phyloP scores from a whole-genome alignment of 371 early-diverging fungal genomes.

The Massospora cicadina region DNA sequence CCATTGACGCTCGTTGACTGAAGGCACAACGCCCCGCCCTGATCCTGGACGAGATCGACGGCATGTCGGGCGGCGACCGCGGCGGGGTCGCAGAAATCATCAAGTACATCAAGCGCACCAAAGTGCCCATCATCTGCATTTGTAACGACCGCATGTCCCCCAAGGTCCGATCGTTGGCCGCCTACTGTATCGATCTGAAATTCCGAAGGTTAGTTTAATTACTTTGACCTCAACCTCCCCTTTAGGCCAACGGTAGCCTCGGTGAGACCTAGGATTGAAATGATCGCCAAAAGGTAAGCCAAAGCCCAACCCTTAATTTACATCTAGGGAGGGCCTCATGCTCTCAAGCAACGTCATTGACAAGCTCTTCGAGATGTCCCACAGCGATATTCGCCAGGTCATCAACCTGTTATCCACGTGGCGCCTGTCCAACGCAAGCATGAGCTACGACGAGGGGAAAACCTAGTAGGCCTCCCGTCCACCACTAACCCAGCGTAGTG shows the following conservation, averaged over 20 bases:
- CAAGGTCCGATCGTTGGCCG: constrained; percentile 80
- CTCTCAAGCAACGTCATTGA: constrained; percentile 70
- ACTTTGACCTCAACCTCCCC: constrained; percentile 2
- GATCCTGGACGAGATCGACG: constrained; percentile 99
- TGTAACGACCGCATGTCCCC: constrained; percentile 90
- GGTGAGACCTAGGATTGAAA: constrained; percentile 55
- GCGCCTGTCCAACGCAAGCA: constrained; percentile 33
- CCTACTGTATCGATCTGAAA: constrained; percentile 74
- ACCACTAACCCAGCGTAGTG: constrained; percentile 9
- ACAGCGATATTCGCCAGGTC: constrained; percentile 97
- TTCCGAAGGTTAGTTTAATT: constrained; percentile 45
- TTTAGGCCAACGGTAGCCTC: constrained; percentile 29
- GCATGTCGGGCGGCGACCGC: constrained; percentile 97
- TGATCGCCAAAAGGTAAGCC: constrained; percentile 48
- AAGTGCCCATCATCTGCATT: constrained; percentile 97
- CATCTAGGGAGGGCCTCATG: constrained; percentile 52
- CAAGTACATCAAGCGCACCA: constrained; percentile 74
- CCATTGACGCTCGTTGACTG: neutral
- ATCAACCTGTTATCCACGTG: constrained; percentile 88
- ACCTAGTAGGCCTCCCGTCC: constrained; percentile 16
- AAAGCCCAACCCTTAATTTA: neutral
- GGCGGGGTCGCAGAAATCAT: constrained; percentile 93
- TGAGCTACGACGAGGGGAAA: constrained; percentile 73
- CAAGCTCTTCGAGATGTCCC: constrained; percentile 64
- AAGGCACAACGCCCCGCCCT: constrained; percentile 27